Base-by-base conservation (phyloP, 768 basidiomycete species). In the Russula ochroleuca region DNA sequence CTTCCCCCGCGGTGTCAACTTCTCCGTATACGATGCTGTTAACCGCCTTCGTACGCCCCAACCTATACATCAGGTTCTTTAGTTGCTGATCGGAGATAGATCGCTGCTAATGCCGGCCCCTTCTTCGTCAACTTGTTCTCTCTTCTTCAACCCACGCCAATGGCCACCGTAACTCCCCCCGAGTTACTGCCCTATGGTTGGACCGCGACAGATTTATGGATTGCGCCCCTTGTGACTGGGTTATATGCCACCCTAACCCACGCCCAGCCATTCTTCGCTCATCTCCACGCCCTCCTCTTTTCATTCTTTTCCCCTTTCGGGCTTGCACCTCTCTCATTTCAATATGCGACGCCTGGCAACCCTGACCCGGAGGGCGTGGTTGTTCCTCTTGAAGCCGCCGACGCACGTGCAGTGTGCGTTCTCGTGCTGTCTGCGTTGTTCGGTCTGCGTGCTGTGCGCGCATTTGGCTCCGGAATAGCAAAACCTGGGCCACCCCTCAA, bases 151-250 rank as follows among this genome's bases (percentile, higher is more conserved):
- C 89, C 92, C 0, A 84, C 85, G 6, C 77, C 87, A 0, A 78
- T 92, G 66, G 70, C 82, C 8, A 73, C 92, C n/a, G 78, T 84
- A 37, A 93, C 91, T 0, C 94, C 94, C 1, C 80, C 85, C 0
- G 94, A 94, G 71, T 80, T 97, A 7, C 79, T 79, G 61, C 81
- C 90, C 0, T 88, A 88, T 61, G 94, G 94, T 19, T 96, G 94
- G 94, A 88, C 85, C 47, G 83, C 85, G 37, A 81, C 84, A 0
- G 94, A 96, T 72, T 73, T 94, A 43, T 95, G 93, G 92, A 83
- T 84, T 73, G 92, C 94, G 13, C 87, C 92, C 7, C 75, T 86
- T 64, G 76, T 86, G 68, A 93, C 92, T 15, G 88, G 78, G 2
- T 70, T 94, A 13, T 94, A 90, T 72, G 86, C 93, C 60, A 81